A percentile compares a stretch with the other conserved stretches of the same genome.
Evolutionary conservation across 768 basidiomycete species (phyloP).

Genomic region (Strobilomyces echinocephalus): DNA sequence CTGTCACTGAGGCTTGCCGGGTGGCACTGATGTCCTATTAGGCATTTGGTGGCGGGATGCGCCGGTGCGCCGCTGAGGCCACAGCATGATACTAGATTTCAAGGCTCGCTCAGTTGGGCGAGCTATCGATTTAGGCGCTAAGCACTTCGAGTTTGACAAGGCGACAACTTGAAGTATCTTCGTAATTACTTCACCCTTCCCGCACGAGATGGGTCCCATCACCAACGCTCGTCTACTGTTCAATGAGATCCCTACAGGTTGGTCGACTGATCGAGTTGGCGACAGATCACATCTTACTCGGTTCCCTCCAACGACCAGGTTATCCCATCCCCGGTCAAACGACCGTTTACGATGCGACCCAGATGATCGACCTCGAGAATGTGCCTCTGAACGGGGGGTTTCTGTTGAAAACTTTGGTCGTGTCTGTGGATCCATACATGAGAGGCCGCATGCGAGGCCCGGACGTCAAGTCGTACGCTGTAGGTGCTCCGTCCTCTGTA

Average conservation of each 20-base stretch:
- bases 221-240: not conserved
- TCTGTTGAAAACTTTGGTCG: conserved; percentile 4
- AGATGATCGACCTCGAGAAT: conserved; percentile 1
- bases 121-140: not conserved
- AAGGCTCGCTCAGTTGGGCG: not conserved
- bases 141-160: not conserved
- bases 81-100: too few species aligned
- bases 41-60: too few species aligned
- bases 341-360: not conserved
- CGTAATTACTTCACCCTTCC: not conserved
- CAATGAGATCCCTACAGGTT: conserved; percentile 1
- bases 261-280: not conserved
- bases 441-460: conserved; percentile 4
- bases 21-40: too few species aligned
- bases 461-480: not conserved
- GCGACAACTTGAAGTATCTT: not conserved
- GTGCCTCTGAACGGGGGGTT: conserved; percentile 1
- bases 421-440: not conserved
- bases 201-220: not conserved
- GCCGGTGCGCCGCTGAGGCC: too few species aligned
- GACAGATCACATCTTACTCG: too few species aligned
- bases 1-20: too few species aligned
- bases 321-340: conserved; percentile 5
- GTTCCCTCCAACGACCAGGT: not conserved
- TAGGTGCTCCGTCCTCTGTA: not conserved